A percentile compares a stretch with the other conserved stretches of the same genome.
These are phyloP conservation scores for Paramecium tetraurelia DNA, from an alignment of 73 alveolate genomes.

Conservation along the genomic window DNA sequence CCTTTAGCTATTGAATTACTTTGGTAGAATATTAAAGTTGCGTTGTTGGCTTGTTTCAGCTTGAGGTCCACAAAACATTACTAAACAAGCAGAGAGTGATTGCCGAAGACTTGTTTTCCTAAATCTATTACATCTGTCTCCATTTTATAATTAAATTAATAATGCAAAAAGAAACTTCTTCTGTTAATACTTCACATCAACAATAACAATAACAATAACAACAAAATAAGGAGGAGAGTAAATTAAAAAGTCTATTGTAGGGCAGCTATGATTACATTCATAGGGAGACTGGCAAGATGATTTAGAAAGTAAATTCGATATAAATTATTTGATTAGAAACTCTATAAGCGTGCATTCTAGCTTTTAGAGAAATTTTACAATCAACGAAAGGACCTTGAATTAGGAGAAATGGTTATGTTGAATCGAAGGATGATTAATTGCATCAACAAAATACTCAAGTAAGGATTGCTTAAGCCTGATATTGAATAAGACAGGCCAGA, in stretches of 20 bases:
- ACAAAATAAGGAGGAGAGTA: conserved; percentile 13
- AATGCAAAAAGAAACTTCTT: conserved; percentile 5
- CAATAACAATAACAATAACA: neutral
- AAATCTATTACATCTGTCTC: neutral
- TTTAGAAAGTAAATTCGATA: neutral
- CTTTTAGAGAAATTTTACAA: neutral
- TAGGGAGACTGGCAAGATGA: conserved; percentile 46
- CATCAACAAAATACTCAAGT: neutral
- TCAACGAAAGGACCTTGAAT: neutral
- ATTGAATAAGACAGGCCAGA: conserved; percentile 33
- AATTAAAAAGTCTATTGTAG: neutral
- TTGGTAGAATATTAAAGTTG: neutral
- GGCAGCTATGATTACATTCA: conserved; percentile 36
- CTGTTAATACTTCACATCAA: neutral
- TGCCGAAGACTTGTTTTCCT: neutral
- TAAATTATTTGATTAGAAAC: neutral
- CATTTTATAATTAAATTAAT: neutral
- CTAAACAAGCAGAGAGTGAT: neutral
- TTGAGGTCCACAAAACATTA: neutral
- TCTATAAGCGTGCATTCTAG: neutral
- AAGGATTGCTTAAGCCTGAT: conserved; percentile 24
- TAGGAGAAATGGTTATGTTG: conserved; percentile 30
- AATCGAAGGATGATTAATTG: conserved; percentile 28
- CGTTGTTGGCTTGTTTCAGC: too few species aligned
- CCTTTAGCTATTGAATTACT: neutral